Evolutionary conservation across 2,329 filamentous ascomycete genomes (phyloP).

Genomic region (Botrytis sinoallii): DNA sequence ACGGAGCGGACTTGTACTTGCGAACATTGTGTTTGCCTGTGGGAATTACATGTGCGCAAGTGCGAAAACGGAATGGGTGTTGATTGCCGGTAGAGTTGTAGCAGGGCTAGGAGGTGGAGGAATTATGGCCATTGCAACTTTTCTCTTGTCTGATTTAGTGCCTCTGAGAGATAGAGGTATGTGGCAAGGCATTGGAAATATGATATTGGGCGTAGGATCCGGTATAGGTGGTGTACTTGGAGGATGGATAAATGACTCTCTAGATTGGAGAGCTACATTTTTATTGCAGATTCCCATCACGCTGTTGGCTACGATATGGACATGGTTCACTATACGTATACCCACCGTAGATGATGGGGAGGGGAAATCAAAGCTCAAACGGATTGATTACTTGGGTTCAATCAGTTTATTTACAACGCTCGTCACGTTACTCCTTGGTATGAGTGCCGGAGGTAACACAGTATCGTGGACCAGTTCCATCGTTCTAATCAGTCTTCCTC

Average conservation of each 20-base stretch:
- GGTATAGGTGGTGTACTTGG: conserved; percentile 67
- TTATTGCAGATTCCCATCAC: conserved; percentile 14
- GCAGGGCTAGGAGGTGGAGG: conserved; percentile 64
- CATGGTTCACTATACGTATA: conserved; percentile 13
- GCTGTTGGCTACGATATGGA: conserved; percentile 5
- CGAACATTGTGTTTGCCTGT: conserved; percentile 61
- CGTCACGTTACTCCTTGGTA: conserved; percentile 67
- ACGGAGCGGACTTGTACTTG: conserved; percentile 62
- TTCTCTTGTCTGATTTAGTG: conserved; percentile 14
- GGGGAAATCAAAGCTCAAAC: conserved; percentile 40
- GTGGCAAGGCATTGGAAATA: conserved; percentile 74
- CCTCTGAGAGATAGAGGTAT: conserved; percentile 15
- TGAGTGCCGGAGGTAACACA: conserved; percentile 60
- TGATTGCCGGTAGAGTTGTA: conserved; percentile 59
- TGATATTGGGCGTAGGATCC: conserved; percentile 69
- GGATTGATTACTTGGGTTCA: conserved; percentile 71
- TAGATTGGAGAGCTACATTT: conserved; percentile 60
- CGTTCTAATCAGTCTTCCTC: conserved; percentile 42
- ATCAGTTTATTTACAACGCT: conserved; percentile 62
- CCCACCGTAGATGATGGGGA: conserved; percentile 1
- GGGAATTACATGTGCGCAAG: conserved; percentile 64
- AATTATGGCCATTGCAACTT: conserved; percentile 50
- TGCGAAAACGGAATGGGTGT: conserved; percentile 58
- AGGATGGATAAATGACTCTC: conserved; percentile 65
- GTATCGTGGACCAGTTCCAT: conserved; percentile 58